Conservation (phyloP, 129 eudicot species). For the Sambucus nigra region DNA sequence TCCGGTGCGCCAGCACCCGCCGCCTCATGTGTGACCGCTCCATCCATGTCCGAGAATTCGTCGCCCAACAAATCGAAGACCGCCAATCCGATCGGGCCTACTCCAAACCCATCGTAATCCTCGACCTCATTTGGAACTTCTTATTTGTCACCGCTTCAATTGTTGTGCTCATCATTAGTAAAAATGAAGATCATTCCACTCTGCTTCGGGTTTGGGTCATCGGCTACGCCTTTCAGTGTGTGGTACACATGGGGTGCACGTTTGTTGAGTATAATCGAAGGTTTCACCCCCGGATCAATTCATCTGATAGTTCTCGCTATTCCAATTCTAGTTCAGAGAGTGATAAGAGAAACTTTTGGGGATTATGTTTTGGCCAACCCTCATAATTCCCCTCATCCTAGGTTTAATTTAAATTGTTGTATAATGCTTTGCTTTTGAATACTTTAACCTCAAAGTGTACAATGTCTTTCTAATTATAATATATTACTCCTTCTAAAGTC, state of each 20-base stretch:
- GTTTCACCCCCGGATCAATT: not conserved
- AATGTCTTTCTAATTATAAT: too few species aligned
- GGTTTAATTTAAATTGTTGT: too few species aligned
- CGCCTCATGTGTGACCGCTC: constrained; percentile 15
- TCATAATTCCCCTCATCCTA: too few species aligned
- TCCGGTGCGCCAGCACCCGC: constrained; percentile 16
- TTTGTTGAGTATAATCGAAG: constrained; percentile 21
- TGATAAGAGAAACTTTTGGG: too few species aligned
- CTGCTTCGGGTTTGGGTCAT: constrained; percentile 34
- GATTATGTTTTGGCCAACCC: too few species aligned
- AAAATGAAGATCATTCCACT: constrained; percentile 16
- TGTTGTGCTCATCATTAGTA: constrained; percentile 16
- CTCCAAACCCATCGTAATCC: constrained; percentile 26
- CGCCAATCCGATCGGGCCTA: constrained; percentile 38
- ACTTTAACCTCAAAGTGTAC: too few species aligned
- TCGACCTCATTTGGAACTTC: constrained; percentile 35
- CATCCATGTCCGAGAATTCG: constrained; percentile 17
- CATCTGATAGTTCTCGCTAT: not conserved
- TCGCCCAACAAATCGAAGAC: constrained; percentile 29
- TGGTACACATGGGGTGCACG: constrained; percentile 27
- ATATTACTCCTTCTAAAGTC: too few species aligned
- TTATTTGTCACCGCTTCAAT: constrained; percentile 20
- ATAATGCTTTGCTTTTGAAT: too few species aligned
- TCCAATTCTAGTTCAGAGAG: too few species aligned
- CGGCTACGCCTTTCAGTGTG: constrained; percentile 31